Conservation (phyloP, 2,329 filamentous ascomycete species). For the Cytospora leucostoma region DNA sequence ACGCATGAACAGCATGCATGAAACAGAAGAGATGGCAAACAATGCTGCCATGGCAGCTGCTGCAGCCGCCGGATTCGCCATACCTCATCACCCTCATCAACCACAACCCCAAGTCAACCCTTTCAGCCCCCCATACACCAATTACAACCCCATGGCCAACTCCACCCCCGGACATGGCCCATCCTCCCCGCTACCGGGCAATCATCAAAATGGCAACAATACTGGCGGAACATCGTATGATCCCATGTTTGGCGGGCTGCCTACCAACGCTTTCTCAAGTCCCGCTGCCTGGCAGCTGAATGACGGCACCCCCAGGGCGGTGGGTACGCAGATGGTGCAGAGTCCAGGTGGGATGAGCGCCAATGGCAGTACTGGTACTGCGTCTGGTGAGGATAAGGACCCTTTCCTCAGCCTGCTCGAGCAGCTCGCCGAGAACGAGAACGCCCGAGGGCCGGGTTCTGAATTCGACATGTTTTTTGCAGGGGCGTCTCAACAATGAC, state of each 20-base stretch:
- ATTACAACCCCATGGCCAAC: conserved; percentile 42
- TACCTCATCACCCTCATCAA: conserved; percentile 33
- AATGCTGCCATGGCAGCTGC: conserved; percentile 40
- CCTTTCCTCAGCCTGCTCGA: conserved; percentile 78
- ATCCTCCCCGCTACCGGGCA: conserved; percentile 39
- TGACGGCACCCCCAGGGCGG: conserved; percentile 28
- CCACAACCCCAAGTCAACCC: conserved; percentile 36
- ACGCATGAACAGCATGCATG: conserved; percentile 38
- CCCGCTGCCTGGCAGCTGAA: conserved; percentile 54
- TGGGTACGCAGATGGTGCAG: conserved; percentile 33
- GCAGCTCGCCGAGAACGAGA: conserved; percentile 80
- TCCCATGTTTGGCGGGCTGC: conserved; percentile 60
- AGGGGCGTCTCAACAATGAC: conserved; percentile 30
- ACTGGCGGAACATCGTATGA: conserved; percentile 49
- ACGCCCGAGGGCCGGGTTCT: conserved; percentile 65
- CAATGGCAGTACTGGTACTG: conserved; percentile 48
- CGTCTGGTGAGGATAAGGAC: conserved; percentile 67
- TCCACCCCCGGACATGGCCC: conserved; percentile 29
- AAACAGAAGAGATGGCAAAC: conserved; percentile 39
- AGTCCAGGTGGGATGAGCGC: conserved; percentile 53
- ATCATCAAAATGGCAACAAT: conserved; percentile 34
- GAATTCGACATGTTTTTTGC: conserved; percentile 78
- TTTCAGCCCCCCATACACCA: conserved; percentile 41
- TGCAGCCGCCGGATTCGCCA: conserved; percentile 41
- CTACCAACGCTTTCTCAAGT: conserved; percentile 56